Evolutionary conservation across 2,329 filamentous ascomycete species (phyloP).

Genomic region (Alternaria gansuensis): DNA sequence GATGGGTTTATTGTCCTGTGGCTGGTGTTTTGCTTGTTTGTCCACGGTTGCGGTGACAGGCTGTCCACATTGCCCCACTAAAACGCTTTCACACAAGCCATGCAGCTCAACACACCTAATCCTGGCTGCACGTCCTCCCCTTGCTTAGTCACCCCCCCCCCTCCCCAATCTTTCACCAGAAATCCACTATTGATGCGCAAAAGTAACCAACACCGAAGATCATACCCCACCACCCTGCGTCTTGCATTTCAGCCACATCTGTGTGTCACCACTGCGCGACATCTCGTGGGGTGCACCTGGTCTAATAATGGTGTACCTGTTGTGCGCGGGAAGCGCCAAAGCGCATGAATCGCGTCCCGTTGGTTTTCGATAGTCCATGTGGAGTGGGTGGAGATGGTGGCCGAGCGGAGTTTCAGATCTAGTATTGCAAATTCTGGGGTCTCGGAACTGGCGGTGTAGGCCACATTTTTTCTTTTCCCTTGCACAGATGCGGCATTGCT

Average conservation of each 20-base stretch:
- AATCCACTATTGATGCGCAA: constrained; percentile 6
- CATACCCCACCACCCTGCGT: constrained; percentile 18
- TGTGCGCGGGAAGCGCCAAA: constrained; percentile 8
- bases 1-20: constrained; percentile 3
- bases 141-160: constrained; percentile 6
- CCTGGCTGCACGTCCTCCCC: constrained; percentile 27
- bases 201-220: constrained; percentile 2
- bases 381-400: constrained; percentile 13
- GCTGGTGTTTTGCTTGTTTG: constrained; percentile 12
- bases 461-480: constrained; percentile 1
- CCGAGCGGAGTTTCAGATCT: constrained; percentile 12
- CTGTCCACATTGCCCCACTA: constrained; percentile 21
- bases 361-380: constrained; percentile 16
- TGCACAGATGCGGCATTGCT: background rate
- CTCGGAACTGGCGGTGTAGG: constrained; percentile 20
- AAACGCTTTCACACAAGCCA: constrained; percentile 10
- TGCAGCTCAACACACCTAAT: constrained; percentile 15
- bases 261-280: constrained; percentile 31
- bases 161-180: background rate
- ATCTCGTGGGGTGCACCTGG: constrained; percentile 27
- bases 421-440: constrained; percentile 13
- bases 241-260: constrained; percentile 12
- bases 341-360: constrained; percentile 16
- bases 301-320: constrained; percentile 16
- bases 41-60: constrained; percentile 28